These are phyloP conservation scores for Halophytophthora batemanensis DNA, from an alignment of 352 stramenopile species.

Conservation along the genomic window DNA sequence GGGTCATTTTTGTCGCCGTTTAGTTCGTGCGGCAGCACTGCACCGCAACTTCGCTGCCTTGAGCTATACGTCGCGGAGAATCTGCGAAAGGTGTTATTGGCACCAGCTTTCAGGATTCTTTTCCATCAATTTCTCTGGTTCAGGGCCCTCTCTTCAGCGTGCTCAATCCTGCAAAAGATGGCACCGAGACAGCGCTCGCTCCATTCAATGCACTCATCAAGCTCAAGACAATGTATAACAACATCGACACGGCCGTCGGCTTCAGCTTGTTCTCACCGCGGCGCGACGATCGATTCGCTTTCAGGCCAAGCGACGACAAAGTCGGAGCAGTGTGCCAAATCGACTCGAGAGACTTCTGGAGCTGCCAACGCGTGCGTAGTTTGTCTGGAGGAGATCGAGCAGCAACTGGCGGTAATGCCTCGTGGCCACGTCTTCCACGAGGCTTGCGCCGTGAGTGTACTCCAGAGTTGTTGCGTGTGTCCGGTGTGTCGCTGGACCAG, in stretches of 20 bases:
- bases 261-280: too few relatives aligned
- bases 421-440: constrained; percentile 50
- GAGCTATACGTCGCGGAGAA: constrained; percentile 4
- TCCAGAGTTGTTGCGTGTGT: constrained; percentile 20
- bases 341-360: constrained; percentile 4
- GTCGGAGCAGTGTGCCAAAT: too few relatives aligned
- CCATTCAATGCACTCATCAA: too few relatives aligned
- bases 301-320: background rate
- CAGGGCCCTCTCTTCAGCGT: too few relatives aligned
- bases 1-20: too few relatives aligned
- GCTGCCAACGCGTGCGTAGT: constrained; percentile 21
- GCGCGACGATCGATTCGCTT: background rate
- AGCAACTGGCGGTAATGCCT: constrained; percentile 23
- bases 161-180: constrained; percentile 21
- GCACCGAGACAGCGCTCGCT: too few relatives aligned
- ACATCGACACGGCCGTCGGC: too few relatives aligned
- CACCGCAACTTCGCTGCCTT: too few relatives aligned
- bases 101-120: background rate
- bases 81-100: constrained; percentile 10
- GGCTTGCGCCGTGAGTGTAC: constrained; percentile 17
- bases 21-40: too few relatives aligned
- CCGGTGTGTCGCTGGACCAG: constrained; percentile 34
- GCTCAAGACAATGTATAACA: too few relatives aligned
- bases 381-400: constrained; percentile 37
- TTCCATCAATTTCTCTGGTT: too few relatives aligned